Evolutionary conservation across 495 filamentous ascomycete species (phyloP), one percentile per base, ranked within the genome.

Genomic region (Penicillium psychrofluorescens): DNA sequence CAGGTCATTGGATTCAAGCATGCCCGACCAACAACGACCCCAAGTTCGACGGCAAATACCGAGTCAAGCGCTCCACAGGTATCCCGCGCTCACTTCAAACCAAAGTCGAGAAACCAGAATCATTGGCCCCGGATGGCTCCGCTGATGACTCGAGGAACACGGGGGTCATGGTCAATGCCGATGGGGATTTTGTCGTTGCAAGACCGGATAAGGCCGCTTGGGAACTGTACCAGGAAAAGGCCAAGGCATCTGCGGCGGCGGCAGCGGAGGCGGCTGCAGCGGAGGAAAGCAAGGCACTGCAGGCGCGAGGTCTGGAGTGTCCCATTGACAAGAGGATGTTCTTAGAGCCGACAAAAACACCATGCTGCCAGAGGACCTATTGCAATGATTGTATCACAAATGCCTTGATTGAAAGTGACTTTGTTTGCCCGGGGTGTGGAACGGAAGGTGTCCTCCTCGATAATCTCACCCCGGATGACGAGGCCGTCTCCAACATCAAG

Each of bases 371-470:
- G 63, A 90, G 84, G 76, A 95, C 90, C 62, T 97, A 91, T 78
- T 98, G 92, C 80, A 86, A 89, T 78, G 89, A 97, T 54, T 98
- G 92, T 84, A 95, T 97, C 65, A 90, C 90, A 55, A 94, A 90
- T 79, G 84, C 88, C 56, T 82, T 98, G 70, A 89, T 95, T 69
- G 89, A 97, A 72, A 91, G 84, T 77, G 92, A 98, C 75, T 88
- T 98, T 71, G 74, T 86, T 57, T 98, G 92, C 63, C 94, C 94
- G 44, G 83, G 80, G 40, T 98, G 92, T 73, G 78, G 84, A 61
- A 86, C 80, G 35, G 89, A 95, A 51, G 89, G 87, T 46, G 86
- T 96, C 37, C 72, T 95, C 44, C 84, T 97, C 67, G 94, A 96
- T 79, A 83, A 95, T 66, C 79, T 98, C 42, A 77, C 78, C 56